Conservation (phyloP, 768 basidiomycete species). For the Lyophyllum decastes region DNA sequence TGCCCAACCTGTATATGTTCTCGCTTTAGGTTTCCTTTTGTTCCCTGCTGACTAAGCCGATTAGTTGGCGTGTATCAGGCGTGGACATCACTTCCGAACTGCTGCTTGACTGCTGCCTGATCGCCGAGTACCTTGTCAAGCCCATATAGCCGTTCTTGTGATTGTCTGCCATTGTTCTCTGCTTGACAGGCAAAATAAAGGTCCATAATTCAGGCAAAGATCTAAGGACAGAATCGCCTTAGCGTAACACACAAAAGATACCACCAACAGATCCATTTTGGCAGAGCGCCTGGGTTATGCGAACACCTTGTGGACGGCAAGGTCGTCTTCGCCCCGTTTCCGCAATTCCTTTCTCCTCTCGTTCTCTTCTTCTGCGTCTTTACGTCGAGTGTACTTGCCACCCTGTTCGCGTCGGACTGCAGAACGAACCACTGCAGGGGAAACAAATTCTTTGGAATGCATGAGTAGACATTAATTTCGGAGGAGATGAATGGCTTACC, state of each 20-base stretch:
- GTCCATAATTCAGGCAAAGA: slow-evolving; percentile 3
- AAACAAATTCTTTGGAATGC: slow-evolving; percentile 74
- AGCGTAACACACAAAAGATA: background rate
- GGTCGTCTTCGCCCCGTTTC: slow-evolving; percentile 68
- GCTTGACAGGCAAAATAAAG: background rate
- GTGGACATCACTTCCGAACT: background rate
- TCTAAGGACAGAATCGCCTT: background rate
- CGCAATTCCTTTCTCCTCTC: slow-evolving; percentile 63
- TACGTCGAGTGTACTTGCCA: slow-evolving; percentile 78
- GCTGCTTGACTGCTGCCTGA: background rate
- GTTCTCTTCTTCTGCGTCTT: slow-evolving; percentile 73
- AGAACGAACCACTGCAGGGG: slow-evolving; percentile 81
- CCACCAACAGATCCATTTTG: background rate
- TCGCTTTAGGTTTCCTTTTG: slow-evolving; percentile 25
- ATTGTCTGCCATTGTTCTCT: slow-evolving; percentile 16
- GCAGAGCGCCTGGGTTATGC: slow-evolving; percentile 46
- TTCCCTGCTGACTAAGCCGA: slow-evolving; percentile 19
- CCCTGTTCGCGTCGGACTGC: slow-evolving; percentile 72
- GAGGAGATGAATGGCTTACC: slow-evolving; percentile 46
- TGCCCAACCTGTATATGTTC: slow-evolving; percentile 9
- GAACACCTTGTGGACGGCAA: slow-evolving; percentile 90
- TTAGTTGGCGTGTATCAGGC: background rate
- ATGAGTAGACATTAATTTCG: slow-evolving; percentile 3
- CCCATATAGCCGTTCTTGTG: background rate
- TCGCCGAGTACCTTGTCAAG: slow-evolving; percentile 3